A percentile compares a stretch with the other conserved stretches of the same genome.
These are phyloP conservation scores for Pterulicium gracile DNA, from an alignment of 1,284 basidiomycete genomes.

Conservation along the genomic window DNA sequence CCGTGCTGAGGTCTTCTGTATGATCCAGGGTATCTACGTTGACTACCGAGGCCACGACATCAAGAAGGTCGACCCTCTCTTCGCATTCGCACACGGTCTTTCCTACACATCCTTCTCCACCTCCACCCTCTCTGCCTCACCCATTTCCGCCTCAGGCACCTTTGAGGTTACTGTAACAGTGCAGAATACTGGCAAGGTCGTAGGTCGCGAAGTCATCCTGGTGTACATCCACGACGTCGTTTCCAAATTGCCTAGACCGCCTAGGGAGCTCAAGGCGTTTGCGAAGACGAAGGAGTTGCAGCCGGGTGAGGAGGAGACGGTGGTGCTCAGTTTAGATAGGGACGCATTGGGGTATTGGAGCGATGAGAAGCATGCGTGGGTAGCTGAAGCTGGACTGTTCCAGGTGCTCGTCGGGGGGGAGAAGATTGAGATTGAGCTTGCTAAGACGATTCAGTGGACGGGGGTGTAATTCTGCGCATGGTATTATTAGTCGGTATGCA, in stretches of 20 bases:
- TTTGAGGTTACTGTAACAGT: slow-evolving; percentile 29
- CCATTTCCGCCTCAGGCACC: slow-evolving; percentile 19
- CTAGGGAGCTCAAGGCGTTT: slow-evolving; percentile 37
- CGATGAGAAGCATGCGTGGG: slow-evolving; percentile 27
- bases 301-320: slow-evolving; percentile 26
- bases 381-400: slow-evolving; percentile 32
- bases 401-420: slow-evolving; percentile 23
- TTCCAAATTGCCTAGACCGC: slow-evolving; percentile 23
- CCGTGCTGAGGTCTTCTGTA: not conserved
- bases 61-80: slow-evolving; percentile 28
- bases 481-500: no score
- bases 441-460: slow-evolving; percentile 26
- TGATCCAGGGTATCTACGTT: slow-evolving; percentile 34
- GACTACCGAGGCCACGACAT: slow-evolving; percentile 30
- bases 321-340: slow-evolving; percentile 25
- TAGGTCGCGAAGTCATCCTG: slow-evolving; percentile 31
- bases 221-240: slow-evolving; percentile 30
- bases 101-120: slow-evolving; percentile 42
- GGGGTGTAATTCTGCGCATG: slow-evolving; percentile 24
- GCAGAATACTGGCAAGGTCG: slow-evolving; percentile 26
- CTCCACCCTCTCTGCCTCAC: slow-evolving; percentile 20
- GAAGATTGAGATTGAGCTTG: slow-evolving; percentile 20
- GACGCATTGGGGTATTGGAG: slow-evolving; percentile 35
- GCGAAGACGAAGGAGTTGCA: no score
- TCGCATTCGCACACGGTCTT: slow-evolving; percentile 39